Evolutionary conservation across 352 stramenopile species (phyloP).

Genomic region (Globisporangium spiculum): DNA sequence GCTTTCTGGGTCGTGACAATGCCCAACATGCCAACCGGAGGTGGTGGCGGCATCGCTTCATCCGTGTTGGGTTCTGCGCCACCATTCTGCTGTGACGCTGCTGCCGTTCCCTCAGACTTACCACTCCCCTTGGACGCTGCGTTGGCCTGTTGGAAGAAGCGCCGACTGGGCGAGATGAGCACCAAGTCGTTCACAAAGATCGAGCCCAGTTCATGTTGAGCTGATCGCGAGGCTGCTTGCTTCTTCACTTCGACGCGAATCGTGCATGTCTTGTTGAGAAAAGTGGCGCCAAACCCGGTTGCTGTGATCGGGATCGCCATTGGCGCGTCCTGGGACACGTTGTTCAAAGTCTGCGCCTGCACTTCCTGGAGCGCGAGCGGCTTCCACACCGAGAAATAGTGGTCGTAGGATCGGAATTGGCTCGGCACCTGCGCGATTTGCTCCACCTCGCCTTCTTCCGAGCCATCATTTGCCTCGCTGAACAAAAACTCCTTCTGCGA

Average conservation of each 20-base stretch:
- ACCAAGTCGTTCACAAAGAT: conserved; percentile 82
- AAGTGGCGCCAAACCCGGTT: conserved; percentile 47
- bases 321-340: conserved; percentile 62
- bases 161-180: conserved; percentile 51
- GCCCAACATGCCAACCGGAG: conserved; percentile 53
- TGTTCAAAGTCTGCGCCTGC: conserved; percentile 83
- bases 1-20: conserved; percentile 68
- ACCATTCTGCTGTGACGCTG: conserved; percentile 12
- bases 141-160: conserved; percentile 50
- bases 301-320: conserved; percentile 43
- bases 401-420: conserved; percentile 83
- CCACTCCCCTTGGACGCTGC: conserved; percentile 6
- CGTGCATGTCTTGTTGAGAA: conserved; percentile 64
- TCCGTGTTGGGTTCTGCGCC: neutral
- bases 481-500: conserved; percentile 48
- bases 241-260: conserved; percentile 70
- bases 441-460: conserved; percentile 68
- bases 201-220: conserved; percentile 32
- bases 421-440: conserved; percentile 66
- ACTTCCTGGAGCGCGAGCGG: conserved; percentile 84
- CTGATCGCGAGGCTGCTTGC: conserved; percentile 21
- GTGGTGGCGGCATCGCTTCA: neutral
- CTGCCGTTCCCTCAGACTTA: neutral
- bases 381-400: conserved; percentile 90
- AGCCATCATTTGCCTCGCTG: conserved; percentile 56